A percentile compares a stretch with the other conserved stretches of the same genome.
phyloP scores from a whole-genome alignment of 331 rosid genomes.

The Ulmus americana region DNA sequence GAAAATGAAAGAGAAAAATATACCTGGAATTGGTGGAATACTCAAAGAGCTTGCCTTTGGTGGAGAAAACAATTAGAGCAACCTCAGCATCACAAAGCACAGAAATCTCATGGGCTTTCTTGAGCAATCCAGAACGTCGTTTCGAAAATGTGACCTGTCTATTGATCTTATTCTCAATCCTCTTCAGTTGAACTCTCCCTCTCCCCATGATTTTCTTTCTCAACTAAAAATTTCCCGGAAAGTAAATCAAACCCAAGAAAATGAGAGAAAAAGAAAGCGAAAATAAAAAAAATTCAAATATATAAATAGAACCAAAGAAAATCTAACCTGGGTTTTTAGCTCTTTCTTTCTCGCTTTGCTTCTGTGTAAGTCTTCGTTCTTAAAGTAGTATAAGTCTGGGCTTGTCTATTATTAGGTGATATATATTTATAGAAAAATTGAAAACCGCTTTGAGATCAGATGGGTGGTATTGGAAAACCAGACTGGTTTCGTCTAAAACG shows the following conservation, averaged over 20 bases:
- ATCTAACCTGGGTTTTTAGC: not conserved
- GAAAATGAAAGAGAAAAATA: not conserved
- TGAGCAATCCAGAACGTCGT: slow-evolving; percentile 64
- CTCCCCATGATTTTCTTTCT: slow-evolving; percentile 47
- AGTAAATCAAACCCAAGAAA: not conserved
- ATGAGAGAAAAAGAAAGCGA: not conserved
- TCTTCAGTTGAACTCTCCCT: slow-evolving; percentile 76
- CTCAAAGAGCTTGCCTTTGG: slow-evolving; percentile 68
- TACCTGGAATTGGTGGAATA: slow-evolving; percentile 60
- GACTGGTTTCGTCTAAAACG: slow-evolving; percentile 45
- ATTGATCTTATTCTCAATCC: slow-evolving; percentile 83
- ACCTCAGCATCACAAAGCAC: slow-evolving; percentile 87
- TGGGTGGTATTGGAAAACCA: slow-evolving; percentile 34
- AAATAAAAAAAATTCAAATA: too few relatives aligned
- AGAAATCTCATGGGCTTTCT: slow-evolving; percentile 82
- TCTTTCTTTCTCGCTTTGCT: not conserved
- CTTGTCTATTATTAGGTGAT: not conserved
- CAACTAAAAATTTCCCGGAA: not conserved
- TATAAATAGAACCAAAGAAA: not conserved
- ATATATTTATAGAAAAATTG: slow-evolving; percentile 16
- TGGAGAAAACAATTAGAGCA: slow-evolving; percentile 62
- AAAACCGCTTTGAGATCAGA: slow-evolving; percentile 6
- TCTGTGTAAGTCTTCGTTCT: not conserved
- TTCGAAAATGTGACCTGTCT: slow-evolving; percentile 82
- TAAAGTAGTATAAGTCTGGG: not conserved